Conservation (phyloP, 1,139 yeast genomes). For the Suhomyces atakaporum region DNA sequence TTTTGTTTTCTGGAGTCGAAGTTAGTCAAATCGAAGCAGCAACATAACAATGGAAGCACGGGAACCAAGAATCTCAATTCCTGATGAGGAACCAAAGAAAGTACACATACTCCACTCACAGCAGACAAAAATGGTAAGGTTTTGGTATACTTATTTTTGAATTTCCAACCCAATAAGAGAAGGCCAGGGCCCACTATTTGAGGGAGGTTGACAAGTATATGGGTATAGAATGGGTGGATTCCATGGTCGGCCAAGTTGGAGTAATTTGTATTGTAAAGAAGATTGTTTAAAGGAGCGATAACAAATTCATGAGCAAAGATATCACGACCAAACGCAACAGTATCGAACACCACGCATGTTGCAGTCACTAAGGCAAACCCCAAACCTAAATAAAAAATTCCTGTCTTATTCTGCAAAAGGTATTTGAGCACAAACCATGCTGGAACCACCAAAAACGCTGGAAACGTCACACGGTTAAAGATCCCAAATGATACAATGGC, state of each 20-base stretch:
- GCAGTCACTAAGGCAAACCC: slow-evolving; percentile 39
- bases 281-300: slow-evolving; percentile 75
- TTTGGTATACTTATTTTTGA: slow-evolving; percentile 33
- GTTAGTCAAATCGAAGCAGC: slow-evolving; percentile 53
- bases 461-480: slow-evolving; percentile 84
- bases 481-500: slow-evolving; percentile 61
- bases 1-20: slow-evolving; percentile 6
- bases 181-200: slow-evolving; percentile 78
- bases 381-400: slow-evolving; percentile 22
- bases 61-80: slow-evolving; percentile 87
- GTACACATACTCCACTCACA: slow-evolving; percentile 57
- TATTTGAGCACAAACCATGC: slow-evolving; percentile 40
- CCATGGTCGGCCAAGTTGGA: slow-evolving; percentile 78
- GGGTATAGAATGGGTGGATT: slow-evolving; percentile 76
- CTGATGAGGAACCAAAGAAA: slow-evolving; percentile 86
- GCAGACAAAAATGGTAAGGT: slow-evolving; percentile 62
- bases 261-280: slow-evolving; percentile 63
- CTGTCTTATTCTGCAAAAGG: slow-evolving; percentile 29
- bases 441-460: slow-evolving; percentile 73
- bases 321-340: slow-evolving; percentile 11
- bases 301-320: slow-evolving; percentile 18
- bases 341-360: slow-evolving; percentile 53
- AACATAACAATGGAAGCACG: slow-evolving; percentile 66
- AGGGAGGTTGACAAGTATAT: slow-evolving; percentile 73
- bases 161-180: slow-evolving; percentile 41